phyloP scores from a whole-genome alignment of 1,284 basidiomycete genomes.

The Coriolopsis trogii region DNA sequence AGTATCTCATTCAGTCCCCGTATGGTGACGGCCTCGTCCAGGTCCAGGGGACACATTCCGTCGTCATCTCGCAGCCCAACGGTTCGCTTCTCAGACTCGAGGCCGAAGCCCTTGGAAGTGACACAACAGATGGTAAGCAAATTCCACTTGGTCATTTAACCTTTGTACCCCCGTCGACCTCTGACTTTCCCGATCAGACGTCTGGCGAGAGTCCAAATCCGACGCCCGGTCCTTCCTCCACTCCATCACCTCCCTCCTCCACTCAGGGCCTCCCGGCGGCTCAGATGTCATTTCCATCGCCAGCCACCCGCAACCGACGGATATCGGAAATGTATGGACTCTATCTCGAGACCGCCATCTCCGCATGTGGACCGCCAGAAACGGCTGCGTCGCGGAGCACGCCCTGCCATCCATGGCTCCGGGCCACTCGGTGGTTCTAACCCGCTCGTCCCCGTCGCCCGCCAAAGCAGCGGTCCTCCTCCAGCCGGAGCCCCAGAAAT shows the following conservation, averaged over 20 bases:
- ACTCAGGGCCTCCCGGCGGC: conserved; percentile 45
- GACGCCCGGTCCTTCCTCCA: conserved; percentile 66
- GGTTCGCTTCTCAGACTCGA: conserved; percentile 78
- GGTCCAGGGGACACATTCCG: conserved; percentile 69
- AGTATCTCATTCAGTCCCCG: conserved; percentile 57
- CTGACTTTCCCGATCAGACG: conserved; percentile 41
- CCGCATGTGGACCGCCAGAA: conserved; percentile 78
- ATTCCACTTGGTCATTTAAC: conserved; percentile 16
- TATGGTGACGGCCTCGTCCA: conserved; percentile 62
- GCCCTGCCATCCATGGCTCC: conserved; percentile 42
- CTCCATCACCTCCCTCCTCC: conserved; percentile 23
- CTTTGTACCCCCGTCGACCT: conserved; percentile 9
- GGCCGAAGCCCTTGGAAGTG: conserved; percentile 54
- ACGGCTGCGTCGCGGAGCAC: conserved; percentile 69
- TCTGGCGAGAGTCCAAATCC: conserved; percentile 68
- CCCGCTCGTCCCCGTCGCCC: conserved; percentile 39
- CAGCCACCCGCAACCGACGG: conserved; percentile 70
- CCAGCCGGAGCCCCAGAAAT: conserved; percentile 58
- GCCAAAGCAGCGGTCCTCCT: conserved; percentile 50
- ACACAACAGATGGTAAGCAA: conserved; percentile 55
- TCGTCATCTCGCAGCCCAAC: conserved; percentile 67
- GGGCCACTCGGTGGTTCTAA: conserved; percentile 30
- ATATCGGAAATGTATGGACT: conserved; percentile 76
- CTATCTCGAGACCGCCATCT: conserved; percentile 88
- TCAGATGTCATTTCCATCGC: conserved; percentile 69